Base-by-base conservation (phyloP, 148 eudicot genomes). In the Nepenthes gracilis region DNA sequence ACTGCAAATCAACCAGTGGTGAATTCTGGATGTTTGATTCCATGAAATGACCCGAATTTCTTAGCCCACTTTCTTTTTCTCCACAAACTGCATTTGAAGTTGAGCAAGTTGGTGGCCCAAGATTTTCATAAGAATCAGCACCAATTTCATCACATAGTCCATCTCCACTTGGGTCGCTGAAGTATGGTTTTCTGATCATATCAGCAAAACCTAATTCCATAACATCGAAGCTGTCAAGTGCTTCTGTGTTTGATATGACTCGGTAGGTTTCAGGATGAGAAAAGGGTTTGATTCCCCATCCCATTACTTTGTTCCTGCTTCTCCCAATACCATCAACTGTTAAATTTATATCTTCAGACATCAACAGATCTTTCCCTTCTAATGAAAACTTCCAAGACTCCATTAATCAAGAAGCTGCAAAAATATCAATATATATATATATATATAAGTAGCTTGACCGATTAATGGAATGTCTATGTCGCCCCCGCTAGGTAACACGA, bases 1-100 rank as follows among this genome's bases (percentile, higher is more conserved):
- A 64, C 58, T 87, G 81, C 80, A 79, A 67, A 64, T 87, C 87
- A 67, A 86, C 61, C 12, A 67, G 59, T 2, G 76, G 60, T 6
- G 73, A 75, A 55, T 78, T 87, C 47, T 60, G 71, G 51, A 67
- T 56, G 57, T 67, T 75, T 33, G 81, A 77, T 43, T 79, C 82
- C 56, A 76, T 15, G 40, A 48, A 62, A 35, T 40, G 34, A 51
- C 56, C n/a, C 43, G 65, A 54, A 53, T 13, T 62, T 15, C 59
- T 50, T 34, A 35, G 33, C 34, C 59, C 36, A 2, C 32, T n/a
- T 32, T 36, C 32, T 13, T 34, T 49, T 10, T 55, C 70, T 45
- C 60, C 65, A 60, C 35, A 37, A 34, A 6, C 54, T 2, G 43
- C 50, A 60, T 54, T 65, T 35, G 69, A 38, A 34, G 68, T 38